phyloP scores from a whole-genome alignment of 2,329 filamentous ascomycete species.

The Beauveria scarabaeidicola region DNA sequence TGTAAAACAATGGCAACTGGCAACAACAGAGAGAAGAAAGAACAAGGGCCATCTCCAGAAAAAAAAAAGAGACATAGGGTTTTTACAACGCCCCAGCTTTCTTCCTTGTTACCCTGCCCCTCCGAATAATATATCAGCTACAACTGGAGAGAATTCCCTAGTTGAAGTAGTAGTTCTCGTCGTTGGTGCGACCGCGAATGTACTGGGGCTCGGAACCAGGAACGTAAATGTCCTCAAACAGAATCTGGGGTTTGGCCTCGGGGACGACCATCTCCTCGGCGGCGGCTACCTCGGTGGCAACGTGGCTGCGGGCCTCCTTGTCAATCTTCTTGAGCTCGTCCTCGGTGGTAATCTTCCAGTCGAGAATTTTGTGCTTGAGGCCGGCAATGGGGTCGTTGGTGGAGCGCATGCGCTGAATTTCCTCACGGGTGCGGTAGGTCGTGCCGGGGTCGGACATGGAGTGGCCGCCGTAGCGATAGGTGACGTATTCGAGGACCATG shows the following conservation, averaged over 20 bases:
- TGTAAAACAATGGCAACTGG: slow-evolving; percentile 1
- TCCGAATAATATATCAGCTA: neutral
- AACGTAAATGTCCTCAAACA: slow-evolving; percentile 96
- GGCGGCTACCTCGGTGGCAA: slow-evolving; percentile 82
- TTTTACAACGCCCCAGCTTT: neutral
- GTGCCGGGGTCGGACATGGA: slow-evolving; percentile 99
- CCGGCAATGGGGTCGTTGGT: slow-evolving; percentile 98
- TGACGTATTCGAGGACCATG: slow-evolving; percentile 96
- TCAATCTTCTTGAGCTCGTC: slow-evolving; percentile 94
- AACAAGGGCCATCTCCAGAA: neutral
- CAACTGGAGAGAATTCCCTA: slow-evolving; percentile 26
- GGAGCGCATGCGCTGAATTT: slow-evolving; percentile 98
- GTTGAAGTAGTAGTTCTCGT: slow-evolving; percentile 92
- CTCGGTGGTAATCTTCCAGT: slow-evolving; percentile 87
- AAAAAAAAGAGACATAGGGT: neutral
- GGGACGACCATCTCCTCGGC: slow-evolving; percentile 84
- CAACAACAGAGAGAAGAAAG: neutral
- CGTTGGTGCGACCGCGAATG: slow-evolving; percentile 76
- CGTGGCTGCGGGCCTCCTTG: slow-evolving; percentile 78
- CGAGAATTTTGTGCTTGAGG: slow-evolving; percentile 94
- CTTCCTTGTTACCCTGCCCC: neutral
- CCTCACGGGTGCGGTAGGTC: slow-evolving; percentile 97
- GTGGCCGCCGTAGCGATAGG: slow-evolving; percentile 98
- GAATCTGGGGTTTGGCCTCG: slow-evolving; percentile 68
- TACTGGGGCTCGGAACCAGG: slow-evolving; percentile 78